A percentile compares a stretch with the other conserved stretches of the same genome.
These are phyloP conservation scores for Alternaria rosae DNA, from an alignment of 2,329 filamentous ascomycete genomes.

Conservation along the genomic window DNA sequence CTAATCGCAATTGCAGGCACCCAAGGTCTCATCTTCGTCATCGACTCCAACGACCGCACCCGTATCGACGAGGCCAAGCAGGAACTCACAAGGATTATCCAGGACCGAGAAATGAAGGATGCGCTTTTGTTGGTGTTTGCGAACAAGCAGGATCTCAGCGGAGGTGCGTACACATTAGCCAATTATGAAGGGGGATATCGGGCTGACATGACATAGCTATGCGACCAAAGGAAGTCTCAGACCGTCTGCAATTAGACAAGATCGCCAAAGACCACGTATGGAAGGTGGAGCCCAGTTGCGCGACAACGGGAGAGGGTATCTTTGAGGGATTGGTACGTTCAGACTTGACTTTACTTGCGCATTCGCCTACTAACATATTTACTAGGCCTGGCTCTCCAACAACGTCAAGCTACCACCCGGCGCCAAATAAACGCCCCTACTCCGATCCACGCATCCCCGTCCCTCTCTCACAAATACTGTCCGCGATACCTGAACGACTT, in stretches of 20 bases:
- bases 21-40: constrained; percentile 99
- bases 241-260: constrained; percentile 57
- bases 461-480: neutral
- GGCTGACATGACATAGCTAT: constrained; percentile 50
- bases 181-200: neutral
- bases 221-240: constrained; percentile 59
- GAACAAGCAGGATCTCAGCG: constrained; percentile 98
- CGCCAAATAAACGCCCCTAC: constrained; percentile 39
- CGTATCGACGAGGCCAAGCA: constrained; percentile 96
- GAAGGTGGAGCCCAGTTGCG: constrained; percentile 63
- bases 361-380: neutral
- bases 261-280: constrained; percentile 62
- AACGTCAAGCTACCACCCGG: constrained; percentile 57
- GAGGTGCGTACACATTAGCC: constrained; percentile 65
- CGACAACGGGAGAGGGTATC: constrained; percentile 61
- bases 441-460: neutral
- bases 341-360: neutral
- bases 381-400: constrained; percentile 58
- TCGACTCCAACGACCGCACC: constrained; percentile 98
- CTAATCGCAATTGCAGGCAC: constrained; percentile 64
- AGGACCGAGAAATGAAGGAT: constrained; percentile 98
- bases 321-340: constrained; percentile 58
- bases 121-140: constrained; percentile 96
- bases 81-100: constrained; percentile 97
- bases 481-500: constrained; percentile 43